Percentiles rank a stretch among this genome's conserved stretches.
These are phyloP conservation scores for Phallus indusiatus DNA, from an alignment of 768 basidiomycete genomes.

Conservation along the genomic window DNA sequence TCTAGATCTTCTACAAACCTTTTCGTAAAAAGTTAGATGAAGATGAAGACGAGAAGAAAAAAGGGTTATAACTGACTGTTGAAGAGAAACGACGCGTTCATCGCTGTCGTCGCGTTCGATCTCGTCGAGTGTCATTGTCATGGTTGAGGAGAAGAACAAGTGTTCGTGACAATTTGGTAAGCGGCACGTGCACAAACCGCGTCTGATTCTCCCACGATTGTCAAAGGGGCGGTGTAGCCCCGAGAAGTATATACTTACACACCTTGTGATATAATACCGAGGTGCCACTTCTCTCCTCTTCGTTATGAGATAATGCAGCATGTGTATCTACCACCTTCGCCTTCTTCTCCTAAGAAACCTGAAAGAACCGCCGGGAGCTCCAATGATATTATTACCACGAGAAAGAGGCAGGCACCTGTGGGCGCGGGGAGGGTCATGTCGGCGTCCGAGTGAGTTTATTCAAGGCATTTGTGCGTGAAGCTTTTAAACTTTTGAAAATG, in stretches of 20 bases:
- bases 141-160: not conserved
- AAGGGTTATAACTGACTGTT: not conserved
- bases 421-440: constrained; percentile 24
- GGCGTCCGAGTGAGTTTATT: constrained; percentile 34
- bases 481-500: not conserved
- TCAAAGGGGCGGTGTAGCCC: too few relatives aligned
- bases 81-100: not conserved
- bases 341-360: not conserved
- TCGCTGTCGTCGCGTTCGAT: not conserved
- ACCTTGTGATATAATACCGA: too few relatives aligned
- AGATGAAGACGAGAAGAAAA: not conserved
- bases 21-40: not conserved
- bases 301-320: not conserved
- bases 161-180: constrained; percentile 3
- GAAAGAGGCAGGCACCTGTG: not conserved
- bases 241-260: too few relatives aligned
- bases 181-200: not conserved
- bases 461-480: not conserved
- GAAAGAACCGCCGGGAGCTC: not conserved
- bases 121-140: not conserved
- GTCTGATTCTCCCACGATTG: not conserved
- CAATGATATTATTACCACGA: not conserved
- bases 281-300: not conserved
- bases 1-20: not conserved
- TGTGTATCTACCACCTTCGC: constrained; percentile 3